Base-by-base conservation (phyloP, 495 filamentous ascomycete species). In the Staphylotrichum tortipilum region DNA sequence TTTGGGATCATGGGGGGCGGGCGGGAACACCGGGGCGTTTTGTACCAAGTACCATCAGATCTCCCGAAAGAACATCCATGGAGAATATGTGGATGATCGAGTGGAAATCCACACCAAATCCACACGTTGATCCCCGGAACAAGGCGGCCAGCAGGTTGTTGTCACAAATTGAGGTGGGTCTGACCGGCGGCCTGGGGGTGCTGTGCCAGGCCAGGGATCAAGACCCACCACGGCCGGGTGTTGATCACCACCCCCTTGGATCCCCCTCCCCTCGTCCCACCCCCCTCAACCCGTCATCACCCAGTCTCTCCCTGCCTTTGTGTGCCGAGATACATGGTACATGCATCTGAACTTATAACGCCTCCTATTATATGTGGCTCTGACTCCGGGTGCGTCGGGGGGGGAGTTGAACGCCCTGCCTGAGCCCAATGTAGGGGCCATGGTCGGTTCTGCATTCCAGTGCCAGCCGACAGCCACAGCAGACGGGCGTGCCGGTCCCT, bases 111-210 rank as follows among this genome's bases (percentile, higher is more conserved):
- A 60, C 63, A 60, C 29, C 21, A 43, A 26, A 54, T 55, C 53
- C 53, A 50, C 47, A 59, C 56, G 64, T 49, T 59, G 65, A 73
- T 72, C 71, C 71, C 68, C 71, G 70, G 66, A 67, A 56, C 63
- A 62, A 56, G 61, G 56, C 57, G 50, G 55, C 58, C 59, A 62
- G 53, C 54, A 44, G 54, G 50, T n/a, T 56, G 46, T 50, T 70
- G 70, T 73, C 66, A 72, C 68, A 72, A 70, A 68, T 67, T 58
- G 60, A 65, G 57, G 72, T 75, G 72, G 72, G 72, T 68, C 70
- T 53, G 53, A 55, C 61, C 37, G 55, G 63, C 54, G 59, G 63
- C 49, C 58, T 41, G 58, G 52, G 60, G 63, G 59, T 61, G 57
- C 57, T 59, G 66, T 71, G 69, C 64, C 68, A 72, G 68, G 62